Base-by-base conservation (phyloP, 176 grass and related monocot genomes). In the Juncus inflexus region DNA sequence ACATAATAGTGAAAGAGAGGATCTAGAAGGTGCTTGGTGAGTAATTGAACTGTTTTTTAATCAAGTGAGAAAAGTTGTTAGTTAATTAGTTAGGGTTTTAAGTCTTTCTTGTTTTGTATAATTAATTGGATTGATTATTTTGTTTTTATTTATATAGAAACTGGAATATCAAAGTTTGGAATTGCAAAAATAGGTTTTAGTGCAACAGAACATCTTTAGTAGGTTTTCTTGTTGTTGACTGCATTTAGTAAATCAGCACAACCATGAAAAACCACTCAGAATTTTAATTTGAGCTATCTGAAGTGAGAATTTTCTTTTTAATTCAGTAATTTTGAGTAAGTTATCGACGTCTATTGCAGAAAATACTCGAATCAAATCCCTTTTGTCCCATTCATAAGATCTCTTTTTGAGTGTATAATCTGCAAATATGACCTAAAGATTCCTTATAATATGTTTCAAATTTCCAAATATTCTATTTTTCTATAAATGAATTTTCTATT, bases 31-130 rank as follows among this genome's bases (percentile, higher is more conserved):
- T 45, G 37, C 15, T 8, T 39, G 47, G 6, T 9, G 41, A 45
- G 38, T 58, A 40, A 70, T 58, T 70, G 43, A 47, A 9, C 56
- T 70, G 53, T 71, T 71, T 14, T 12, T 12, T 28, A 47, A 15
- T 9, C 10, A 60, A 71, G 54, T 56, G 2, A 0, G n/a, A 69
- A 56, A 52, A 69, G 35, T 49, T 56, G 16, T 56, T 55, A 12
- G 50, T 55, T 59, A 47, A 47, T 14, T 5, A 37, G 40, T 59
- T 71, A 60, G 54, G 68, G 54, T 59, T 68, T 68, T 68, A 52
- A 67, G 0, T 65, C 41, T 16, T 15, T 64, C 4, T 65, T 49
- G 6, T 9, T 64, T 2, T 64, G 39, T 12, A 64, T 14, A 62
- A 50, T 66, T 37, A 47, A 5, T 47, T 6, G 9, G 43, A 47